phyloP scores from a whole-genome alignment of 1,284 basidiomycete species.

The Phylloboletellus chloephorus region DNA sequence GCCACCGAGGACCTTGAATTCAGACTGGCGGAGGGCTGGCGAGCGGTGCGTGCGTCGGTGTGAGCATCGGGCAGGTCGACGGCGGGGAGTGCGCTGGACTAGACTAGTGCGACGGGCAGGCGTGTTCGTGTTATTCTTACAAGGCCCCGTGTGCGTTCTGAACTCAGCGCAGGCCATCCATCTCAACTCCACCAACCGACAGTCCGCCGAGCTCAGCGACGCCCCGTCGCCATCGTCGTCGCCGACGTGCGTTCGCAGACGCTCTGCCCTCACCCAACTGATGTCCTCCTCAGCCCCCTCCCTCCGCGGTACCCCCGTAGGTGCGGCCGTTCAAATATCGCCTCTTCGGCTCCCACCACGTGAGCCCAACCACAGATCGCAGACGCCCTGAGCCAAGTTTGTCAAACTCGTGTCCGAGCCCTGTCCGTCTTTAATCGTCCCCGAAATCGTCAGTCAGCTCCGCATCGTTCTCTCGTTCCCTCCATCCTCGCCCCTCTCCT shows the following conservation, averaged over 20 bases:
- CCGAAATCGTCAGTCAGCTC: conserved; percentile 33
- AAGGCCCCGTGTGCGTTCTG: too few species aligned
- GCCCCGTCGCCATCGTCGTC: conserved; percentile 17
- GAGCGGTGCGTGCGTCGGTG: too few species aligned
- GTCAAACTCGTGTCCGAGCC: conserved; percentile 34
- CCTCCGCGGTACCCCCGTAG: conserved; percentile 16
- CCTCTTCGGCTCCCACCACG: conserved; percentile 33
- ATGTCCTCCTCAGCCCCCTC: conserved; percentile 18
- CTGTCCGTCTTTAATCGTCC: conserved; percentile 30
- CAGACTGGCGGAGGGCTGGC: too few species aligned
- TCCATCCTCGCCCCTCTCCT: conserved; percentile 26
- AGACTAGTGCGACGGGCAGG: too few species aligned
- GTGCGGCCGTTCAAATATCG: conserved; percentile 17
- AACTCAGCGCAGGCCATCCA: conserved; percentile 27
- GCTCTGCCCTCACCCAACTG: conserved; percentile 17
- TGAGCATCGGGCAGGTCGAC: too few species aligned
- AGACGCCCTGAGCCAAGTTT: conserved; percentile 34
- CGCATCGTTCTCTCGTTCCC: too few species aligned
- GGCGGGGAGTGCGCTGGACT: too few species aligned
- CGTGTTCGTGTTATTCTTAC: too few species aligned
- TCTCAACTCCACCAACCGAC: conserved; percentile 26
- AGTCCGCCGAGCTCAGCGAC: conserved; percentile 35
- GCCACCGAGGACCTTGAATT: too few species aligned
- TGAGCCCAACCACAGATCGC: conserved; percentile 29
- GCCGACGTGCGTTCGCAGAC: conserved; percentile 26